Percentiles rank a stretch among this genome's conserved stretches.
Evolutionary conservation across 371 early-diverging fungal species (phyloP).

Genomic region (Polyrhizophydium stewartii): DNA sequence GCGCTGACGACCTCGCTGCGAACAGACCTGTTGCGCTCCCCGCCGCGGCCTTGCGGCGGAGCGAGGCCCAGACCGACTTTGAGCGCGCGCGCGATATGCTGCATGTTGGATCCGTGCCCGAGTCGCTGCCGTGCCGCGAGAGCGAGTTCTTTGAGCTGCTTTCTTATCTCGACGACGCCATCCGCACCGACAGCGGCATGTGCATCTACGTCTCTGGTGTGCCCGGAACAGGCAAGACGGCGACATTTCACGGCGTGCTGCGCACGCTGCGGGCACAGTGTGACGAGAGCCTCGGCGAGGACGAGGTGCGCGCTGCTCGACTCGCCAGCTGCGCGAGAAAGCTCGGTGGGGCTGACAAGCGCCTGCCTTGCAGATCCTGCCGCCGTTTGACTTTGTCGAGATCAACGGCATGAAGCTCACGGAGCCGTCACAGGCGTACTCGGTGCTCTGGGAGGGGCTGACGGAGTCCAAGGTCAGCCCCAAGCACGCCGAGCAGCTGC

Average conservation of each 20-base stretch:
- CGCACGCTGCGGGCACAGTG: conserved; percentile 64
- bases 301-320: conserved; percentile 42
- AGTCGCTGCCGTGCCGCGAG: conserved; percentile 87
- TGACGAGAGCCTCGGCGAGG: too few relatives aligned
- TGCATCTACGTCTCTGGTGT: conserved; percentile 95
- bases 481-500: conserved; percentile 74
- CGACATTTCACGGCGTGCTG: conserved; percentile 86
- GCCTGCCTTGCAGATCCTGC: conserved; percentile 62
- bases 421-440: conserved; percentile 86
- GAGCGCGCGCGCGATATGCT: conserved; percentile 61
- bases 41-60: background rate
- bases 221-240: conserved; percentile 98
- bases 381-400: conserved; percentile 80
- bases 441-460: conserved; percentile 75
- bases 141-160: conserved; percentile 77
- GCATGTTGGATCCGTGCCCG: conserved; percentile 88
- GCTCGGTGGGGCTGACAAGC: too few relatives aligned
- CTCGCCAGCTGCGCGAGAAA: too few relatives aligned
- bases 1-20: too few relatives aligned
- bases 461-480: conserved; percentile 30
- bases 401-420: conserved; percentile 96
- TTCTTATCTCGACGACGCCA: conserved; percentile 62
- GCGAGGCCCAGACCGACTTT: background rate
- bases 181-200: conserved; percentile 72
- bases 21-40: too few relatives aligned